Conservation (phyloP, 345 rosid species). For the Mangifera indica region DNA sequence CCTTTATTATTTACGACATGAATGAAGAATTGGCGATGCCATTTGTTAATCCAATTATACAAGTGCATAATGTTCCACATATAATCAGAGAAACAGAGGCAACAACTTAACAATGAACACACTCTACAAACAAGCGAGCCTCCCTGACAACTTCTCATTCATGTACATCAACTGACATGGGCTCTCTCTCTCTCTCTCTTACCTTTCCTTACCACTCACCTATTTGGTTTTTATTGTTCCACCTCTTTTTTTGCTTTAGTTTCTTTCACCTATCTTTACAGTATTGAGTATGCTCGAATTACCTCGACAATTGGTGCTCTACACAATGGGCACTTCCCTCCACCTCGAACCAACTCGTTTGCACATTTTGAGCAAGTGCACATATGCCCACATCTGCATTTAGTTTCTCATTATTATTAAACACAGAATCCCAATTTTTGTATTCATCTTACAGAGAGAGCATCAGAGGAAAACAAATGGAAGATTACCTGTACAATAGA, state of each 20-base stretch:
- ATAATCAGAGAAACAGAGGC: slow-evolving; percentile 43
- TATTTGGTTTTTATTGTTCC: slow-evolving; percentile 17
- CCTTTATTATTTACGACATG: slow-evolving; percentile 44
- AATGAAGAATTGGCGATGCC: slow-evolving; percentile 44
- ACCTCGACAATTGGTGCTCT: slow-evolving; percentile 96
- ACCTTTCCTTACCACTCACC: slow-evolving; percentile 21
- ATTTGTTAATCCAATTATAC: slow-evolving; percentile 53
- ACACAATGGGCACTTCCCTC: slow-evolving; percentile 95
- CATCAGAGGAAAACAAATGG: not conserved
- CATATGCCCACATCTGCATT: slow-evolving; percentile 96
- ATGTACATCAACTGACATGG: slow-evolving; percentile 12
- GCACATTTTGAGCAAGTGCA: slow-evolving; percentile 97
- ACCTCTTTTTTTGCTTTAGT: not conserved
- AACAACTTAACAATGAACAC: slow-evolving; percentile 26
- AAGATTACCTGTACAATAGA: slow-evolving; percentile 77
- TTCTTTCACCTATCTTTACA: slow-evolving; percentile 41
- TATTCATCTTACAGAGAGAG: not conserved
- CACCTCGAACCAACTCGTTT: slow-evolving; percentile 79
- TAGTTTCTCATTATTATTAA: not conserved
- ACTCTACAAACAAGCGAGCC: slow-evolving; percentile 18
- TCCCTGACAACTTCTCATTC: slow-evolving; percentile 15
- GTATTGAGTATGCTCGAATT: slow-evolving; percentile 92
- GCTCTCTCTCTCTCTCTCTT: slow-evolving; percentile 15
- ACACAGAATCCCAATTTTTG: no score
- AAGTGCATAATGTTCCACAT: slow-evolving; percentile 29